Conservation (phyloP, 2,329 filamentous ascomycete species). For the Metarhizium album region DNA sequence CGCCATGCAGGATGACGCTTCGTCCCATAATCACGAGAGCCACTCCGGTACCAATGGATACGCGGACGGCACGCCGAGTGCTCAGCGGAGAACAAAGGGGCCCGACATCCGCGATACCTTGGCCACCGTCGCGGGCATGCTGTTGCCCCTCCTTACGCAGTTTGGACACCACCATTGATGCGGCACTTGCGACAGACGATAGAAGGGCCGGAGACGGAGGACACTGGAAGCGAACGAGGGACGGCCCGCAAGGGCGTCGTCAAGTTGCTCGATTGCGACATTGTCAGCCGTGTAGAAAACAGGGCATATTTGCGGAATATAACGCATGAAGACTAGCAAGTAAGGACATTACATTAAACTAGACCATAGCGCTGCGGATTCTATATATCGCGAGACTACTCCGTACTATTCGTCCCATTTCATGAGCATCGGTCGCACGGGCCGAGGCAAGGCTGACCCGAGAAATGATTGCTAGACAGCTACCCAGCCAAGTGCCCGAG, state of each 20-base stretch:
- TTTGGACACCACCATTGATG: slow-evolving; percentile 58
- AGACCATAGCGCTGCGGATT: background rate
- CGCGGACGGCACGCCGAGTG: slow-evolving; percentile 31
- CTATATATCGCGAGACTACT: background rate
- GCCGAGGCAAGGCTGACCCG: background rate
- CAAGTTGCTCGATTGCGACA: too few relatives aligned
- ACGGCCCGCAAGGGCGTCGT: background rate
- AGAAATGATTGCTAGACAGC: too few relatives aligned
- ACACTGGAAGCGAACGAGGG: background rate
- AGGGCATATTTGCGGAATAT: too few relatives aligned
- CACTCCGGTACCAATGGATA: slow-evolving; percentile 41
- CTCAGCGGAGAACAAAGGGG: slow-evolving; percentile 41
- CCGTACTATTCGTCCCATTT: too few relatives aligned
- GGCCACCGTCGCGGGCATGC: slow-evolving; percentile 64
- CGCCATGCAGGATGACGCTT: slow-evolving; percentile 75
- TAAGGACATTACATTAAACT: background rate
- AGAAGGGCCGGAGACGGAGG: background rate
- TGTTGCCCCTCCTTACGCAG: slow-evolving; percentile 66
- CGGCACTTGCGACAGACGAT: background rate
- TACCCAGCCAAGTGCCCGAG: too few relatives aligned
- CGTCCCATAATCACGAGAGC: slow-evolving; percentile 40
- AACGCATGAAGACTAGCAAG: background rate
- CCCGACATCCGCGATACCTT: slow-evolving; percentile 58
- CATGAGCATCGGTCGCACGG: background rate
- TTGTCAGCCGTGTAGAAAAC: too few relatives aligned